Evolutionary conservation across 441 rosid genomes (phyloP), one percentile per base, ranked within the genome.

Genomic region (Adansonia gregorii): DNA sequence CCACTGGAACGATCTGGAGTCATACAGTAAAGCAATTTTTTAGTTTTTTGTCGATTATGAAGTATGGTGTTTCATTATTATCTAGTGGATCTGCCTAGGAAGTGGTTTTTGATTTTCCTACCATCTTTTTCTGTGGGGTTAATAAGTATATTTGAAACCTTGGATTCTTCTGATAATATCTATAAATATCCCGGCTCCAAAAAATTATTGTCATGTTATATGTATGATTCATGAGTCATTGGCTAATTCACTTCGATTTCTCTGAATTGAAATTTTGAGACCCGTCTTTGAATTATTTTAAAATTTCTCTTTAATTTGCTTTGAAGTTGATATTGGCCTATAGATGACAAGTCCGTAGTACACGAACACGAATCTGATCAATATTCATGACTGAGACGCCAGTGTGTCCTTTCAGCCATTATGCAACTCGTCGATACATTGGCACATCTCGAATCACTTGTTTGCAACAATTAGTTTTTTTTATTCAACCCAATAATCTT

Each of bases 1-100:
- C 64, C n/a, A 20, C 61, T 46, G 66, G 74, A 81, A 73, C 49
- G 14, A 54, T 73, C 48, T 78, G 63, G 75, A 54, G 48, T 15
- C 4, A 22, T 22, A 24, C 52, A 52, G 48, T 58, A 15, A 24
- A 58, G 12, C 4, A 58, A 20, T 17, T 3, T 11, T 48, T 3
- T 12, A 39, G 11, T 68, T 67, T 51, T 46, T 20, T 43, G 17
- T 17, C 52, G 4, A 14, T 0, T 1, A 17, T 22, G 54, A 49
- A 9, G 54, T 15, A 9, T 49, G 54, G 14, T 41, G 49, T 19
- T 67, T 67, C 12, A 45, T 67, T 54, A n/a, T 45, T 19, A 68
- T 22, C 41, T 48, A 22, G 11, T 17, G 39, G 43, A 20, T 69
- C 73, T 24, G 41, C 73, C 43, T 22, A 22, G 35, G 39, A 48